Evolutionary conservation across 768 basidiomycete genomes (phyloP), one percentile per base, ranked within the genome.

Genomic region (Suillus fuscotomentosus): DNA sequence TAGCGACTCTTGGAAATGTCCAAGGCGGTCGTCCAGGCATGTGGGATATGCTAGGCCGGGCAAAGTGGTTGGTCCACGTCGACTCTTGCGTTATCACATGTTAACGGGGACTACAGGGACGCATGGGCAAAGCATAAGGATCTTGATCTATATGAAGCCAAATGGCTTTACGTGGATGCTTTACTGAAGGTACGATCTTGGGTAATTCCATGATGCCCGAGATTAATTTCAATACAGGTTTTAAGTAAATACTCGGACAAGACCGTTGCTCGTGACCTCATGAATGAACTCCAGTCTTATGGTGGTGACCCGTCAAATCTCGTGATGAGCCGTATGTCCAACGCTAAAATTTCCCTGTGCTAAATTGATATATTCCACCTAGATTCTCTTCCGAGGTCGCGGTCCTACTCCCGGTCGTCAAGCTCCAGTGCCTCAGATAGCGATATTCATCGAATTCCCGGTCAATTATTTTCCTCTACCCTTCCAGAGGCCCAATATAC

Each of bases 111-210:
- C 38, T 47, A 31, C 60, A 95, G 94, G 94, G 95, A 96, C 79
- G 92, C 92, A 51, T 98, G 96, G 96, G 89, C 91, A 55, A 97
- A 95, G 74, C 94, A 96, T 73, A 90, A 88, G 68, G 94, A 95
- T 67, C 73, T 95, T 47, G 86, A 89, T 66, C 73, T 84, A 27
- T 83, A 83, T 61, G 91, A 96, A 71, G 95, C 96, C 3, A 96
- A 94, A 77, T 89, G 88, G 84, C 75, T 89, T 20, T 98, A 98
- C 77, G 94, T 97, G 3, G 92, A 94, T 62, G 90, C 93, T 11
- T 75, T 98, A 51, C 75, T 96, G 47, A 92, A 92, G 83, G 95
- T 91, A 67, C 36, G 77, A 15, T 14, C 51, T 51, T 45, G 24
- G 20, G 34, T 20, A 24, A 43, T 62, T 60, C 17, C 43, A 41